These are phyloP conservation scores for Allium cepa DNA, from an alignment of 106 monocot genomes.

Conservation along the genomic window DNA sequence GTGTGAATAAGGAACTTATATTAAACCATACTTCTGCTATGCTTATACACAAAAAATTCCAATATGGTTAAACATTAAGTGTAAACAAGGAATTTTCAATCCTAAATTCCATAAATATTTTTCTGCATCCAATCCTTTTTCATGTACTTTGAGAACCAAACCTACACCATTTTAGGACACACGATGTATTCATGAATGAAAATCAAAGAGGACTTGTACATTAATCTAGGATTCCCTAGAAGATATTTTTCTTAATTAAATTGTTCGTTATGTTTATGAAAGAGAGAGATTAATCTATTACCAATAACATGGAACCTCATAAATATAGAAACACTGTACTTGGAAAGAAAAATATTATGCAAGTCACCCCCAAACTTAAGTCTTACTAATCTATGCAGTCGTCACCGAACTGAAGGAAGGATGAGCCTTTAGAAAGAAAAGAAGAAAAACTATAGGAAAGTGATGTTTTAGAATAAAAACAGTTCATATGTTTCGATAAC, in stretches of 20 bases:
- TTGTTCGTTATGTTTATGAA: not conserved
- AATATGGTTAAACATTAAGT: too few species aligned
- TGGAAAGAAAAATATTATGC: not conserved
- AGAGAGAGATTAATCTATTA: not conserved
- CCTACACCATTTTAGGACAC: too few species aligned
- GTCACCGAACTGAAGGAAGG: slow-evolving; percentile 73
- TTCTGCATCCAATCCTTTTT: too few species aligned
- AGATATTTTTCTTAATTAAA: not conserved
- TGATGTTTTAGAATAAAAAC: not conserved
- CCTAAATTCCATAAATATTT: too few species aligned
- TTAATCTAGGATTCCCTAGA: not conserved
- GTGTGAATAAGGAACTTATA: too few species aligned
- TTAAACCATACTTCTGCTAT: too few species aligned
- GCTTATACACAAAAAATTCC: too few species aligned
- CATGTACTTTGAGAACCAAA: too few species aligned
- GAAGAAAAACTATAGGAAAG: not conserved
- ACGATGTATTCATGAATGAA: too few species aligned
- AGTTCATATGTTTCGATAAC: too few species aligned
- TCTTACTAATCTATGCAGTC: slow-evolving; percentile 49
- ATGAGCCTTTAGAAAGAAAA: slow-evolving; percentile 43
- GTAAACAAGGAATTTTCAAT: too few species aligned
- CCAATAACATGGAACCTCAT: not conserved
- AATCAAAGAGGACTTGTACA: not conserved
- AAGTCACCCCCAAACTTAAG: not conserved
- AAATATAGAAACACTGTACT: not conserved